Base-by-base conservation (phyloP, 73 alveolate genomes). In the Stentor coeruleus region DNA sequence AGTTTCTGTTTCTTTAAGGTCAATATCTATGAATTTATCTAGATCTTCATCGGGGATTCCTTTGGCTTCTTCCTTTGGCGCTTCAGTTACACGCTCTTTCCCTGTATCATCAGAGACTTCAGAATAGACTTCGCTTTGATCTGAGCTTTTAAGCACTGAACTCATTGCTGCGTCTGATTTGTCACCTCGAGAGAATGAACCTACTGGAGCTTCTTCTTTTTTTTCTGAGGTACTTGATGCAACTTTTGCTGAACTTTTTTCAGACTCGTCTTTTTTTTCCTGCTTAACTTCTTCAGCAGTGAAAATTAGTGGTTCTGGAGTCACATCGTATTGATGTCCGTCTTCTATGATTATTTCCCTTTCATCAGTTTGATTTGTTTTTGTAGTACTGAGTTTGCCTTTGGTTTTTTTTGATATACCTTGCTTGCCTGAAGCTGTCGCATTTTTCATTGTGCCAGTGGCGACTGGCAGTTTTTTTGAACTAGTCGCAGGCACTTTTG, bases 1-100 rank as follows among this genome's bases (percentile, higher is more conserved):
- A 30, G 98, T 94, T 37, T 91, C 91, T 33, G 97, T 90, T 81
- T 94, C 98, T 36, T 76, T 57, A 39, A 94, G 84, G 39, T 91
- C 90, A 33, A 94, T 92, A 38, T 91, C 95, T 20, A 92, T 88
- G 58, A 90, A 66, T 77, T 87, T 84, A 3, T 87, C 93, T 41
- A 85, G 75, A 59, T 87, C 90, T 33, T 84, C 90, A 42, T 87
- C 93, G 37, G 66, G 75, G 3, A 87, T 49, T 3, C 91, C 83
- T 77, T 87, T 40, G 39, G 33, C 77, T 38, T 75, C 59, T 20
- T 15, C 58, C 39, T 75, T 75, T 6, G 59, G 41, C 30, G 15
- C 72, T 75, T 75, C 83, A 39, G 59, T 39, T 20, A 39, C 83
- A 6, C 38, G n/a, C n/a, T 20, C 79, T 33, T 31, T 66, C 49